These are phyloP conservation scores for Aspergillus baeticus DNA, from an alignment of 495 filamentous ascomycete species.

Conservation along the genomic window DNA sequence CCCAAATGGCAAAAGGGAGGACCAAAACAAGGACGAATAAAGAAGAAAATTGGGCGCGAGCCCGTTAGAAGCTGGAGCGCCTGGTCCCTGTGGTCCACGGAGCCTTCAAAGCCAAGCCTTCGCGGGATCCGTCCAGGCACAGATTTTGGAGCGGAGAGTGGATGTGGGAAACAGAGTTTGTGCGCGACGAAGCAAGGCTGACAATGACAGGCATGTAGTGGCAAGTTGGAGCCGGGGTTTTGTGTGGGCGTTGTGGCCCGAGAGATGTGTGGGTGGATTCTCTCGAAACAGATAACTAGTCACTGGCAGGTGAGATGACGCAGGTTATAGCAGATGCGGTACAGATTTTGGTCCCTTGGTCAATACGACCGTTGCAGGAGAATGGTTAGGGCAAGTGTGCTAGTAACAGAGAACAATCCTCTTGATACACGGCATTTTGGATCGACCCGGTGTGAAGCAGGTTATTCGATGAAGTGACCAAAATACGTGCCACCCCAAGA, in stretches of 20 bases:
- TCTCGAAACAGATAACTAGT: neutral
- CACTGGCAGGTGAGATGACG: neutral
- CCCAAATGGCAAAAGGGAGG: neutral
- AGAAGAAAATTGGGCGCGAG: slow-evolving; percentile 3
- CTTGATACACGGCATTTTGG: too few relatives aligned
- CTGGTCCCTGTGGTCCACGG: neutral
- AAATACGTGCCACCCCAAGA: too few relatives aligned
- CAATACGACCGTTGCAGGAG: too few relatives aligned
- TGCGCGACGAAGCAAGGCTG: neutral
- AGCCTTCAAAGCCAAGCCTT: neutral
- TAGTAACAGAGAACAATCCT: too few relatives aligned
- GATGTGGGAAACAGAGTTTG: neutral
- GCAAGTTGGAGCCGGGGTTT: neutral
- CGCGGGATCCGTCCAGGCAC: neutral
- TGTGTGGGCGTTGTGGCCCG: neutral
- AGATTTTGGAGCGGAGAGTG: neutral
- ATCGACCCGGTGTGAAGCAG: too few relatives aligned
- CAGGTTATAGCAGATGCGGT: neutral
- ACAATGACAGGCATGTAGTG: slow-evolving; percentile 5
- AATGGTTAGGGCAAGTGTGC: too few relatives aligned
- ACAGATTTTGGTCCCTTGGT: too few relatives aligned
- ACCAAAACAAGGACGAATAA: neutral
- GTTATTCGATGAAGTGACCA: too few relatives aligned
- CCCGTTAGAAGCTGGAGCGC: neutral
- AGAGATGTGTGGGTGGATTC: neutral